Evolutionary conservation across 441 rosid genomes (phyloP), one percentile per base, ranked within the genome.

Genomic region (Theobroma grandiflorum): DNA sequence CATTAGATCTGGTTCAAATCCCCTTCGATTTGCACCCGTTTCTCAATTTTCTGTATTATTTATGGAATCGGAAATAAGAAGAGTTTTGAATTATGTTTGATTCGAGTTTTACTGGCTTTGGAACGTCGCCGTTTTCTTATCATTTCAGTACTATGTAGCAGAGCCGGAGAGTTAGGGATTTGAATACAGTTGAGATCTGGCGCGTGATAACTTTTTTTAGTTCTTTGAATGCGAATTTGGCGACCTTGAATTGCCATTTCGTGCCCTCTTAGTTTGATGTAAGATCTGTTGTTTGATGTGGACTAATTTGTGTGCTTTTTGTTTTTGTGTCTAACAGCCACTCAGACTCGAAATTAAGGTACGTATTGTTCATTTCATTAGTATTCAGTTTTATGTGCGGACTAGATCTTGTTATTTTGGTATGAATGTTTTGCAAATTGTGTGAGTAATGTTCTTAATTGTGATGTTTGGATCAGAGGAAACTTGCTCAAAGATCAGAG

Each of bases 341-440:
- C 92, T 91, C 83, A 86, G 92, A 87, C 92, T 91, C 6, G 93
- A 91, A 72, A 91, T 91, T 87, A 91, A 90, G 93, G 93, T 91
- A 82, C 72, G 52, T 74, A 59, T n/a, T 31, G 64, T 63, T 73
- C 77, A 7, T 71, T 77, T 66, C 15, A 20, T 26, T 50, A 40
- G 49, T 14, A 78, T 69, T 37, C 77, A 62, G 72, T 37, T 16
- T 12, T 1, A 64, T 82, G 22, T 45, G 45, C 45, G 43, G 8
- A 14, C 55, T 62, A 4, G 65, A 22, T 75, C 22, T 40, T 22
- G 15, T 52, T 6, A 20, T 5, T 55, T 35, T 53, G 18, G 33
- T 37, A 55, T 73, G n/a, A 40, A 18, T 79, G 43, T 42, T 63
- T 52, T 77, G 43, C 10, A n/a, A 77, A 33, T 47, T 79, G 52